phyloP scores from a whole-genome alignment of 2,329 filamentous ascomycete genomes.

The Fusarium staphyleae region DNA sequence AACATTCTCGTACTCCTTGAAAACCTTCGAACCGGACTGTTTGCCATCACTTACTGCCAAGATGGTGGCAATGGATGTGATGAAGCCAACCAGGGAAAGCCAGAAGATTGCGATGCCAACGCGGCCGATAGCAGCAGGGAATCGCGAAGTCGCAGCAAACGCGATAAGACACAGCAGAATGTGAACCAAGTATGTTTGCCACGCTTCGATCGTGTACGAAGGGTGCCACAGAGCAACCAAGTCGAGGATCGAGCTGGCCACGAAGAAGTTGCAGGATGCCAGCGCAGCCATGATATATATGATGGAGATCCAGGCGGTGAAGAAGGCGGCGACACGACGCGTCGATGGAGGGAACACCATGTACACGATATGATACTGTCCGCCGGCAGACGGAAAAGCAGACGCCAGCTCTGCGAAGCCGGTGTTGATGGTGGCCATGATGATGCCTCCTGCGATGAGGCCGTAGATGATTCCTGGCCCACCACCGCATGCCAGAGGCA shows the following conservation, averaged over 20 bases:
- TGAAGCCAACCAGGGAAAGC: conserved; percentile 35
- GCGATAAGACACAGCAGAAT: conserved; percentile 36
- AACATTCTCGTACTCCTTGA: conserved; percentile 34
- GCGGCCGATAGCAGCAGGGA: conserved; percentile 34
- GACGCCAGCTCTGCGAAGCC: conserved; percentile 41
- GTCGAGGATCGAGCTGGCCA: conserved; percentile 36
- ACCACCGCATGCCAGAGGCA: conserved; percentile 37
- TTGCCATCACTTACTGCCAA: conserved; percentile 31
- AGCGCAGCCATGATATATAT: conserved; percentile 40
- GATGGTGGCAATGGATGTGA: conserved; percentile 34
- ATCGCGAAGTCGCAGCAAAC: conserved; percentile 27
- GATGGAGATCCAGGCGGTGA: conserved; percentile 37
- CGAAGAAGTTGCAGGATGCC: conserved; percentile 40
- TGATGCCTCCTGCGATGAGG: conserved; percentile 31
- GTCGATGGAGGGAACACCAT: conserved; percentile 36
- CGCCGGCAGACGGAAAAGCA: conserved; percentile 37
- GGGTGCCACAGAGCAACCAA: conserved; percentile 32
- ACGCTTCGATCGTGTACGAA: conserved; percentile 29
- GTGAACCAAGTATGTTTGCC: conserved; percentile 40
- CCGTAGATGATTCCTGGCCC: conserved; percentile 39
- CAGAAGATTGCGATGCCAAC: conserved; percentile 36
- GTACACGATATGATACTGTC: conserved; percentile 41
- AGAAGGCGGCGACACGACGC: conserved; percentile 35
- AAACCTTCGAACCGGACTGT: conserved; percentile 27
- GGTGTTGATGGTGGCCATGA: conserved; percentile 37